Evolutionary conservation across 805 yeast genomes (phyloP).

Genomic region (Dipodascus geniculatus): DNA sequence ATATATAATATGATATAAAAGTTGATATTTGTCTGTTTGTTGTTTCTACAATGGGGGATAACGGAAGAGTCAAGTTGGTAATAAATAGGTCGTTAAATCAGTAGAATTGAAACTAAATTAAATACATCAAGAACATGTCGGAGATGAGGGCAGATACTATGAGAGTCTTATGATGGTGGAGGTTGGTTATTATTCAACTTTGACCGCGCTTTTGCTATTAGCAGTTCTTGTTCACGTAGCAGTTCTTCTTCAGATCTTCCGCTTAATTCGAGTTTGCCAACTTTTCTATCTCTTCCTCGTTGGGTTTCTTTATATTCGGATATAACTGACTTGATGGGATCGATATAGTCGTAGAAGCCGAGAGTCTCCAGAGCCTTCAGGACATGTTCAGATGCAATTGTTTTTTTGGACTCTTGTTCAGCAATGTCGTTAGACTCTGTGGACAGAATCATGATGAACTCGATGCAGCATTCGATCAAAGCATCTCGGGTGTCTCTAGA

Average conservation of each 20-base stretch:
- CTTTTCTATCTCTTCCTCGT: conserved; percentile 78
- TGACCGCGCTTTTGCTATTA: conserved; percentile 41
- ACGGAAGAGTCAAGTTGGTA: background rate
- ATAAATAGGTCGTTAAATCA: background rate
- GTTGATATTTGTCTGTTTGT: background rate
- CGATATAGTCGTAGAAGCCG: conserved; percentile 78
- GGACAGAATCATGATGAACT: conserved; percentile 86
- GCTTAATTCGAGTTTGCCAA: conserved; percentile 84
- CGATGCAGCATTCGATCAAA: conserved; percentile 90
- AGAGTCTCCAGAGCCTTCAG: conserved; percentile 77
- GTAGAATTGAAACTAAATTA: no score
- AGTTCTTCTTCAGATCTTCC: conserved; percentile 90
- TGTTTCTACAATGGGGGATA: background rate
- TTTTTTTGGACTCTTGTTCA: conserved; percentile 89
- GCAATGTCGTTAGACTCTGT: conserved; percentile 94
- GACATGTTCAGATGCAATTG: conserved; percentile 94
- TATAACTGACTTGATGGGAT: conserved; percentile 66
- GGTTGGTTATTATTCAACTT: conserved; percentile 12
- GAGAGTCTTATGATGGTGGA: background rate
- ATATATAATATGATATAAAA: background rate
- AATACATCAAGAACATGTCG: no score
- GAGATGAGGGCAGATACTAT: no score
- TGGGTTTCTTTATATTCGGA: conserved; percentile 79
- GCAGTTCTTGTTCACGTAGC: conserved; percentile 81
- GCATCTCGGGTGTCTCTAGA: conserved; percentile 93